Percentiles rank a stretch among this genome's conserved stretches.
Evolutionary conservation across 164 flowering plant genomes (phyloP).

Genomic region (Dillenia suffruticosa): DNA sequence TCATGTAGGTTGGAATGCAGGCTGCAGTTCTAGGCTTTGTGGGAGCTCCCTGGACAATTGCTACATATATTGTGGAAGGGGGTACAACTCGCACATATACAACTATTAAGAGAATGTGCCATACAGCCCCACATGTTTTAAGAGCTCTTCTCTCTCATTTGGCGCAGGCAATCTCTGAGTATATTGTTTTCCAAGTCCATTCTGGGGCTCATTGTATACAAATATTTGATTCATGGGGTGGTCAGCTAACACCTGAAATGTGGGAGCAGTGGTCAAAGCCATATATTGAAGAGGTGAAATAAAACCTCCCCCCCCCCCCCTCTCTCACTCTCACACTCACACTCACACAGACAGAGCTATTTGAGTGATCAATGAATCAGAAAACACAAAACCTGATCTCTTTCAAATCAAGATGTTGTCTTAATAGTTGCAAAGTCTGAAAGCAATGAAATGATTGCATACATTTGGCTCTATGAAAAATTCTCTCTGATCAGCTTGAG

Average conservation of each 20-base stretch:
- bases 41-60: constrained; percentile 98
- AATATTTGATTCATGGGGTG: constrained; percentile 99
- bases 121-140: constrained; percentile 79
- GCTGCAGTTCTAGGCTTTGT: constrained; percentile 98
- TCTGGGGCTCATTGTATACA: constrained; percentile 96
- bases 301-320: too few relatives aligned
- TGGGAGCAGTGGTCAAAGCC: constrained; percentile 98
- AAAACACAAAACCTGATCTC: too few relatives aligned
- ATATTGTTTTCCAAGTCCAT: constrained; percentile 77
- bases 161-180: constrained; percentile 74
- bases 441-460: too few relatives aligned
- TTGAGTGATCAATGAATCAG: too few relatives aligned
- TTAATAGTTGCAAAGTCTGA: too few relatives aligned
- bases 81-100: constrained; percentile 91
- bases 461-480: too few relatives aligned
- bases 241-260: constrained; percentile 91
- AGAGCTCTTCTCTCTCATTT: constrained; percentile 82
- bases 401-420: too few relatives aligned
- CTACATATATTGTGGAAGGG: constrained; percentile 92
- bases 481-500: too few relatives aligned
- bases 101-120: constrained; percentile 90
- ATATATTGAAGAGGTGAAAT: constrained; percentile 68
- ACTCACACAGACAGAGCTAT: too few relatives aligned
- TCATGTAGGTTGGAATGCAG: constrained; percentile 58
- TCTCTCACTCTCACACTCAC: too few relatives aligned